phyloP scores from a whole-genome alignment of 768 basidiomycete genomes.

The Sporobolomyces roseus region DNA sequence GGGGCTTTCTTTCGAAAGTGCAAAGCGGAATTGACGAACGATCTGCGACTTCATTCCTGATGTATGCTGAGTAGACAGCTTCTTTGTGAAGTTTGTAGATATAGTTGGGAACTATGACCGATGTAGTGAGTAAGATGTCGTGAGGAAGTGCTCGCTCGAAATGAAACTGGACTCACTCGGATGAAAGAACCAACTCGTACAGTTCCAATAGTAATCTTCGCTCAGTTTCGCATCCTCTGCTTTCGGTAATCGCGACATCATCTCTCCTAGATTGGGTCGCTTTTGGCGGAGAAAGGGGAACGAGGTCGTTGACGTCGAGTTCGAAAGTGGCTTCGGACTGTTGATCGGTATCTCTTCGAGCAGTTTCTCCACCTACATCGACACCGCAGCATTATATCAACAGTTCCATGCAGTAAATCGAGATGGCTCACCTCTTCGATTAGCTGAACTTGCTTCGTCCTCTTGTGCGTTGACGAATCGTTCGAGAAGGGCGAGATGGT shows the following conservation, averaged over 20 bases:
- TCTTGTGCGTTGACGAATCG: background rate
- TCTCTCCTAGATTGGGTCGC: background rate
- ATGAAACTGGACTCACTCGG: background rate
- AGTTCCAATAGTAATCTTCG: conserved; percentile 8
- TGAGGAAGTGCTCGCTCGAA: background rate
- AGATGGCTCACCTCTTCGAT: background rate
- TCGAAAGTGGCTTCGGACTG: too few relatives aligned
- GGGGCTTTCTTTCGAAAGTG: background rate
- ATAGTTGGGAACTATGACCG: background rate
- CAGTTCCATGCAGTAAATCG: background rate
- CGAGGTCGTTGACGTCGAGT: background rate
- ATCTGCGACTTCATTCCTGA: background rate
- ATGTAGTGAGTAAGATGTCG: background rate
- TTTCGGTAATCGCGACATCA: background rate
- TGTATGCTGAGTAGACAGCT: background rate
- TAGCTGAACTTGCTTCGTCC: background rate
- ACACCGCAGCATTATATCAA: too few relatives aligned
- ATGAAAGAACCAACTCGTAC: conserved; percentile 8
- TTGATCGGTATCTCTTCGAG: background rate
- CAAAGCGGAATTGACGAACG: background rate
- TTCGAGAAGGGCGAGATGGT: conserved; percentile 9
- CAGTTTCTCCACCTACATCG: background rate
- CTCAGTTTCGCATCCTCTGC: background rate
- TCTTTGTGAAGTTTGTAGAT: background rate
- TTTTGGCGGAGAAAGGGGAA: conserved; percentile 1